A percentile compares a stretch with the other conserved stretches of the same genome.
These are phyloP conservation scores for Mercurialis annua DNA, from an alignment of 345 rosid genomes.

Conservation along the genomic window DNA sequence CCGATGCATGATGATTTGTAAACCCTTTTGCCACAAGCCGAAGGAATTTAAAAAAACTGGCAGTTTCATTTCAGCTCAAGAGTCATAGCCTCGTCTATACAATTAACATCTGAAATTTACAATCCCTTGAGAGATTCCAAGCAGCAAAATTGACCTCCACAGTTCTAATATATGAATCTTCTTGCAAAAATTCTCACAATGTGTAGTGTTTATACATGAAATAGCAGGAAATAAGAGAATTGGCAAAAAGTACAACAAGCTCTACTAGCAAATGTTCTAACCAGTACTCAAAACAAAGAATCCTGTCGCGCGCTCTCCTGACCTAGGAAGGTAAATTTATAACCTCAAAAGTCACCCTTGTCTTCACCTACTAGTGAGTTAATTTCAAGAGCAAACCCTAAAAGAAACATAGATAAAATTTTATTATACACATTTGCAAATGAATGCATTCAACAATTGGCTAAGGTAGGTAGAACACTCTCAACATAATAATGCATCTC, in stretches of 20 bases:
- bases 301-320: slow-evolving; percentile 16
- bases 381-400: slow-evolving; percentile 24
- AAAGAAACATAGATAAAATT: slow-evolving; percentile 16
- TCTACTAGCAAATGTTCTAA: slow-evolving; percentile 22
- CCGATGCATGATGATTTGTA: too few relatives aligned
- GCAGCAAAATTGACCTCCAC: slow-evolving; percentile 11
- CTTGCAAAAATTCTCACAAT: slow-evolving; percentile 49
- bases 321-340: slow-evolving; percentile 7
- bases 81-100: too few relatives aligned
- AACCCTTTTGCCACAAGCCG: too few relatives aligned
- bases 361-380: slow-evolving; percentile 26
- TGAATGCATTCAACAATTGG: slow-evolving; percentile 35
- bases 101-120: too few relatives aligned
- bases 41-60: too few relatives aligned
- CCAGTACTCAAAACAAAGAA: slow-evolving; percentile 19
- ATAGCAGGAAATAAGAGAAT: slow-evolving; percentile 18
- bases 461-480: slow-evolving; percentile 15
- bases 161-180: slow-evolving; percentile 16
- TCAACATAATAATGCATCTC: slow-evolving; percentile 12
- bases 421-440: slow-evolving; percentile 56
- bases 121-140: too few relatives aligned
- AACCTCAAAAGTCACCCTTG: slow-evolving; percentile 20
- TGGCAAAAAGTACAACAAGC: slow-evolving; percentile 42
- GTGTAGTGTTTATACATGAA: slow-evolving; percentile 43
- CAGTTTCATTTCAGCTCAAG: too few relatives aligned